Evolutionary conservation across 202 grass and related monocot species (phyloP), one percentile per base, ranked within the genome.

Genomic region (Schoenoplectus triqueter): DNA sequence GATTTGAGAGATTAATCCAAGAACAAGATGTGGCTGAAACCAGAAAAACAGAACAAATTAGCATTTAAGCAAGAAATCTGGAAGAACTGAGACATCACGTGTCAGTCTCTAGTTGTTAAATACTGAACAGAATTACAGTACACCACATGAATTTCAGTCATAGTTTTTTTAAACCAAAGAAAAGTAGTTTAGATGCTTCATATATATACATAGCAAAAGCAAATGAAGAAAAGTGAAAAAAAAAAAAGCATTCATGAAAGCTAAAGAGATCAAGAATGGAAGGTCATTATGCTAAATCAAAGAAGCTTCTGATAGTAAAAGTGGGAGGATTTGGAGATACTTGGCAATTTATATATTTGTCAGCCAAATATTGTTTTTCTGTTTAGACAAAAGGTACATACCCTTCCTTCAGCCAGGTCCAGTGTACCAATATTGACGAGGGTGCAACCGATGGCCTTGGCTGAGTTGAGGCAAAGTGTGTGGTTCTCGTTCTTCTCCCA

Each of bases 401-500:
- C 96, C 83, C 93, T 90, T 75, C 90, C 93, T 95, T 98, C 96
- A 86, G 94, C 87, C 64, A 98, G 83, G 83, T 98, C 95, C 46
- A 95, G 93, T 87, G 95, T 98, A 21, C 95, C 95, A 83, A 98
- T 98, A 73, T 98, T 98, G 82, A 98, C 92, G 66, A 98, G 80
- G 46, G 95, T 98, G 87, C 95, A 98, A 6, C 95, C 95, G 80
- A 98, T 98, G 84, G 95, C 95, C 81, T 95, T 93, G 76, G 95
- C 95, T 40, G 95, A 93, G 79, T 98, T 98, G 21, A 98, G 88
- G 89, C 95, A 87, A 89, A 98, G 95, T 39, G 91, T 95, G 85
- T 95, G 93, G 65, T 98, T 98, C 88, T 98, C 95, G 4, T 95
- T 98, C 70, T 89, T 95, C 85, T 98, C 93, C 96, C 96, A 98